These are phyloP conservation scores for Cordyceps fumosorosea DNA, from an alignment of 2,329 filamentous ascomycete genomes.

Conservation along the genomic window DNA sequence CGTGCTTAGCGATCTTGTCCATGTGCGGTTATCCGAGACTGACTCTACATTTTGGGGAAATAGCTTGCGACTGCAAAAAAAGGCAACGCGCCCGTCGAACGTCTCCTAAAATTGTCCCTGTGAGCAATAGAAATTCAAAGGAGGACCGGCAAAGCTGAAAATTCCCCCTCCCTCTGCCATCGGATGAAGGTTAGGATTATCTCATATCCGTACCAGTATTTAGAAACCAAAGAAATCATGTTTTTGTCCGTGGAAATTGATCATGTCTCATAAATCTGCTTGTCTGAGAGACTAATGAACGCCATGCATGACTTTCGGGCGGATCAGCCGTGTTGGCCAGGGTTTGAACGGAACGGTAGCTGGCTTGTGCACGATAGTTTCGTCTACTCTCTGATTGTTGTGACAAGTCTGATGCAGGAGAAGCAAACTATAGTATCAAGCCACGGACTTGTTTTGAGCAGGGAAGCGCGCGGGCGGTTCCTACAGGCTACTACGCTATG, in stretches of 20 bases:
- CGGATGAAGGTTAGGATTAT: no score
- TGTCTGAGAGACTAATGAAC: not conserved
- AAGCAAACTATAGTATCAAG: not conserved
- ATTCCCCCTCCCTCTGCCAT: no score
- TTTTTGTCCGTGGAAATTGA: not conserved
- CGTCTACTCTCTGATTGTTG: not conserved
- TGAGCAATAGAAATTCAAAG: no score
- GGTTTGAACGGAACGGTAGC: not conserved
- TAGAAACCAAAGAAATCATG: not conserved
- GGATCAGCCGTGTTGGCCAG: constrained; percentile 1
- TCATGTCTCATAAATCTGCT: not conserved
- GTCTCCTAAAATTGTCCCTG: not conserved
- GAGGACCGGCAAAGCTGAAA: no score
- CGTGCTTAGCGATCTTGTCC: not conserved
- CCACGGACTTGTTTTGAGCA: not conserved
- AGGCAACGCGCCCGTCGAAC: not conserved
- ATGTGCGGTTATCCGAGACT: not conserved
- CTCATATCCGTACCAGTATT: no score
- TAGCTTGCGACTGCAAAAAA: not conserved
- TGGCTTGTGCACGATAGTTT: not conserved
- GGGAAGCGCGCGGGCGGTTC: no score
- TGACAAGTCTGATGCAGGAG: not conserved
- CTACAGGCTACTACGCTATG: no score
- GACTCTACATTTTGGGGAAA: not conserved
- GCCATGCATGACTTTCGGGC: not conserved